phyloP scores from a whole-genome alignment of 306 rosid species.

The Luffa acutangula region DNA sequence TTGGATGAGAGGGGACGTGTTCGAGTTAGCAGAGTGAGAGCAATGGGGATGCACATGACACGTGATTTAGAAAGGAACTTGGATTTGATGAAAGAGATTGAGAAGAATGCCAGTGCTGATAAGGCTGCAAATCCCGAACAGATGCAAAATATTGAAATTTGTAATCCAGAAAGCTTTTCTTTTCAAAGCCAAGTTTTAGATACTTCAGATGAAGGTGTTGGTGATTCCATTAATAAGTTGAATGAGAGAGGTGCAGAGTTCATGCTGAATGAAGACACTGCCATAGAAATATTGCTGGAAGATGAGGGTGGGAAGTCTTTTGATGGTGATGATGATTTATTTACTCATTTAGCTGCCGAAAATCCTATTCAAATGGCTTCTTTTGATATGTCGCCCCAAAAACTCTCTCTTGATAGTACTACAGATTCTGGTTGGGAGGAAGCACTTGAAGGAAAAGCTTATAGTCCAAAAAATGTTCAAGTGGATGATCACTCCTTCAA shows the following conservation, averaged over 20 bases:
- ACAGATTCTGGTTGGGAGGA: constrained; percentile 73
- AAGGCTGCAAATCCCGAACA: constrained; percentile 17
- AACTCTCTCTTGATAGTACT: constrained; percentile 28
- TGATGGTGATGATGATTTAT: constrained; percentile 57
- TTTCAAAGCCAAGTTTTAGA: constrained; percentile 20
- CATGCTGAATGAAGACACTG: constrained; percentile 24
- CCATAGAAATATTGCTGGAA: constrained; percentile 60
- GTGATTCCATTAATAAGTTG: constrained; percentile 26
- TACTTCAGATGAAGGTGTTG: constrained; percentile 18
- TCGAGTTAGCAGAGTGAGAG: constrained; percentile 79
- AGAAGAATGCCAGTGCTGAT: constrained; percentile 32
- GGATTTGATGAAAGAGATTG: constrained; percentile 89
- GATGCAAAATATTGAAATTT: constrained; percentile 17
- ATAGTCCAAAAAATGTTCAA: constrained; percentile 15
- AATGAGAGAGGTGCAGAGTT: constrained; percentile 23
- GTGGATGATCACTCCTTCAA: constrained; percentile 18
- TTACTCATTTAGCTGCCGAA: constrained; percentile 59
- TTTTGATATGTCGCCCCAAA: constrained; percentile 25
- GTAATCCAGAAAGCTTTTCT: constrained; percentile 20
- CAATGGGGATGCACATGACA: constrained; percentile 93
- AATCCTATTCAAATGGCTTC: constrained; percentile 24
- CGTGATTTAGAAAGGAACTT: constrained; percentile 91
- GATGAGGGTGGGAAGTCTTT: constrained; percentile 30
- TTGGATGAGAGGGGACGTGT: constrained; percentile 72
- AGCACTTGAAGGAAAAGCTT: constrained; percentile 32